These are phyloP conservation scores for Plasmodium falciparum DNA, from an alignment of 169 alveolate species.

Conservation along the genomic window DNA sequence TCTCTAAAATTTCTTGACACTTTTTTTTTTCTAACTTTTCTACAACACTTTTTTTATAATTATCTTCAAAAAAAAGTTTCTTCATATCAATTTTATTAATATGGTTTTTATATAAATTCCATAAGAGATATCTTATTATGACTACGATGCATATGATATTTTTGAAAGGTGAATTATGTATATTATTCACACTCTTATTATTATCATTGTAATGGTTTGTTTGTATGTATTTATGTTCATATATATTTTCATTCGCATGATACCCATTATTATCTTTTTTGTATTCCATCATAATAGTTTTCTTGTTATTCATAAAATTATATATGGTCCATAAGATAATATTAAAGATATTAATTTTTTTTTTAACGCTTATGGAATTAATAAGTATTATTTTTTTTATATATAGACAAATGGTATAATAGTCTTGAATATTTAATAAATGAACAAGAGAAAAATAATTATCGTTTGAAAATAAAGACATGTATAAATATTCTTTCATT, in stretches of 20 bases:
- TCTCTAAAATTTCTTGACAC: constrained; percentile 35
- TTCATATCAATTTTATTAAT: constrained; percentile 27
- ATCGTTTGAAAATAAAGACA: constrained; percentile 13
- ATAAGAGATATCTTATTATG: constrained; percentile 32
- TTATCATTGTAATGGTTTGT: not conserved
- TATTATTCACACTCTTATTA: not conserved
- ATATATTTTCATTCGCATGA: too few relatives aligned
- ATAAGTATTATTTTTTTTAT: constrained; percentile 24
- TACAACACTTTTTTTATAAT: constrained; percentile 43
- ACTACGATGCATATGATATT: constrained; percentile 6
- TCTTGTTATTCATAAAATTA: not conserved
- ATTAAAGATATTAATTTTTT: constrained; percentile 33
- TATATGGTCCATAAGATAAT: constrained; percentile 11
- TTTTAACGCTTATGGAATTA: not conserved
- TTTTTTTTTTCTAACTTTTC: constrained; percentile 39
- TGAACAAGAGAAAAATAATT: constrained; percentile 27
- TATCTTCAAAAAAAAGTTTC: constrained; percentile 29
- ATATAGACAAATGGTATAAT: constrained; percentile 17
- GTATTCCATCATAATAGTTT: too few relatives aligned
- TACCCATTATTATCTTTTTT: too few relatives aligned
- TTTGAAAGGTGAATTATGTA: constrained; percentile 3
- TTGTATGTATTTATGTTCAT: not conserved
- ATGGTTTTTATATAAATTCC: not conserved
- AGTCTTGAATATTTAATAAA: constrained; percentile 9
- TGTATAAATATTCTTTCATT: not conserved